Percentiles rank a stretch among this genome's conserved stretches.
These are phyloP conservation scores for Mucor mucedo DNA, from an alignment of 371 early-diverging fungal species.

Conservation along the genomic window DNA sequence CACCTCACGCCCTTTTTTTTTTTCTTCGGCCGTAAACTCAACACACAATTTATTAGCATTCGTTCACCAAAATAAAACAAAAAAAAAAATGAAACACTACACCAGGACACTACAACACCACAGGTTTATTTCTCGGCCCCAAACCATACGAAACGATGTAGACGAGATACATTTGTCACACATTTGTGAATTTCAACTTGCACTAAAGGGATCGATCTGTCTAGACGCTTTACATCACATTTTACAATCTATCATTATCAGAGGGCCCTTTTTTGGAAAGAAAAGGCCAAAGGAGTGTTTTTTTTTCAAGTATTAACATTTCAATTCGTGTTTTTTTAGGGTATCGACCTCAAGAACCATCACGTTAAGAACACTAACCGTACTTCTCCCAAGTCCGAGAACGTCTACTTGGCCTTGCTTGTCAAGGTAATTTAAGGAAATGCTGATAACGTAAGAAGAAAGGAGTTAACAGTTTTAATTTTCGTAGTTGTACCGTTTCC, in stretches of 20 bases:
- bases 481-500: slow-evolving; percentile 94
- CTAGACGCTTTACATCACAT: not conserved
- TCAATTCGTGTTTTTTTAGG: slow-evolving; percentile 55
- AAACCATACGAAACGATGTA: no score
- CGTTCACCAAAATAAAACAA: no score
- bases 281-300: not conserved
- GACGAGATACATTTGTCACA: no score
- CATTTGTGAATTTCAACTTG: no score
- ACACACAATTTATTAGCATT: not conserved
- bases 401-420: slow-evolving; percentile 94
- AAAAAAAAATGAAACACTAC: no score
- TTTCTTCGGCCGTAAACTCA: not conserved
- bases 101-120: no score
- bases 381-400: slow-evolving; percentile 85
- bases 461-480: not conserved
- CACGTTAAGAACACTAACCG: slow-evolving; percentile 93
- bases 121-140: no score
- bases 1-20: not conserved
- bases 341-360: slow-evolving; percentile 95
- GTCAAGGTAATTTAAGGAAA: slow-evolving; percentile 69
- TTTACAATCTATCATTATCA: not conserved
- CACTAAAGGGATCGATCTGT: not conserved
- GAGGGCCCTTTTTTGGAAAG: not conserved
- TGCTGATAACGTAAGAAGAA: not conserved
- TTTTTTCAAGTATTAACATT: not conserved